These are phyloP conservation scores for Seiridium cupressi DNA, from an alignment of 2,329 filamentous ascomycete species.

Conservation along the genomic window DNA sequence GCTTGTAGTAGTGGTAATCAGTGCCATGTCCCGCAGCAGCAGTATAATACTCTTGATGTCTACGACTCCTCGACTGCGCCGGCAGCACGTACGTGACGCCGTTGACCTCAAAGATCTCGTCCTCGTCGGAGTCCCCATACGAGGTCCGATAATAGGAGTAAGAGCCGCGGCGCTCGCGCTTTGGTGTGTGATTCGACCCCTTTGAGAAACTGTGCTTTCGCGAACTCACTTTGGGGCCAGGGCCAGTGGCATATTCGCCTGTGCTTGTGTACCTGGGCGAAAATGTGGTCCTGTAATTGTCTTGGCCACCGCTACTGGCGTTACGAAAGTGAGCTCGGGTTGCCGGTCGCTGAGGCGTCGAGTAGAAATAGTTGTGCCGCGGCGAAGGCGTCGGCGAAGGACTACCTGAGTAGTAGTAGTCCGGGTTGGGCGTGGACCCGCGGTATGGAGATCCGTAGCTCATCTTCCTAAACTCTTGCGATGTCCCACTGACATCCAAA, in stretches of 20 bases:
- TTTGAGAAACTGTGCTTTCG: constrained; percentile 35
- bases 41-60: constrained; percentile 34
- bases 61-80: constrained; percentile 42
- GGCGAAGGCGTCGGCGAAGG: constrained; percentile 58
- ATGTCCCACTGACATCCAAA: constrained; percentile 29
- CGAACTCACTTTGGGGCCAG: constrained; percentile 58
- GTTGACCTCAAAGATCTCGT: constrained; percentile 56
- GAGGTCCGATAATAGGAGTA: constrained; percentile 59
- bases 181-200: constrained; percentile 36
- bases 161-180: constrained; percentile 55
- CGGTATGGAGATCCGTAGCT: constrained; percentile 40
- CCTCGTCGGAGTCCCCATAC: constrained; percentile 64
- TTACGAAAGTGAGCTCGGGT: constrained; percentile 51
- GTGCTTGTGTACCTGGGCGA: constrained; percentile 62
- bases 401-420: constrained; percentile 48
- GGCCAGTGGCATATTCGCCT: constrained; percentile 58
- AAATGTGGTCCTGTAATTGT: constrained; percentile 46
- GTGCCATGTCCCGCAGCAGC: constrained; percentile 53
- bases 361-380: constrained; percentile 43
- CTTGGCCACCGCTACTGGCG: constrained; percentile 37
- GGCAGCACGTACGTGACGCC: constrained; percentile 53
- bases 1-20: constrained; percentile 57
- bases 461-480: constrained; percentile 36
- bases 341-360: constrained; percentile 50
- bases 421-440: constrained; percentile 40